Percentiles rank a stretch among this genome's conserved stretches.
Conservation (phyloP, 228 moss, liverwort and hornwort genomes). For the Sphagnum fallax region DNA sequence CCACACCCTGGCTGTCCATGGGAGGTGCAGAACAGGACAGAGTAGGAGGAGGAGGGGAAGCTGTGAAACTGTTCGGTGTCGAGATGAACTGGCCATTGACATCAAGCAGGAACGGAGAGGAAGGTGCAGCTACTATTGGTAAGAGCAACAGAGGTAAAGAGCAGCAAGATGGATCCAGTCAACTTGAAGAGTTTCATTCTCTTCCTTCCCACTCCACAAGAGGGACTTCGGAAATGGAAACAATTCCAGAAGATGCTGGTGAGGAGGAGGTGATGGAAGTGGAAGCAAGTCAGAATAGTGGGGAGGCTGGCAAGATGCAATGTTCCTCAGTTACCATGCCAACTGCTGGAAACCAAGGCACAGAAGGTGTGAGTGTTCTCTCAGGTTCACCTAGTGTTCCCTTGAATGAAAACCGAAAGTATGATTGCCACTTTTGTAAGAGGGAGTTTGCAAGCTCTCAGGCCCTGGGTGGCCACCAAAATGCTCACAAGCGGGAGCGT, state of each 20-base stretch:
- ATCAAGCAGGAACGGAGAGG: conserved; percentile 16
- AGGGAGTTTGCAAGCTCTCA: conserved; percentile 98
- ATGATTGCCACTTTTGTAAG: conserved; percentile 88
- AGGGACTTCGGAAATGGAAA: background rate
- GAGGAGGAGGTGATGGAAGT: conserved; percentile 11
- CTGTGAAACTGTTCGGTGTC: conserved; percentile 47
- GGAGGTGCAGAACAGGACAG: conserved; percentile 8
- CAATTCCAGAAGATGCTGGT: background rate
- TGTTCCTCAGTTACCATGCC: conserved; percentile 11
- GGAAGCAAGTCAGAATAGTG: conserved; percentile 18
- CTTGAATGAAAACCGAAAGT: conserved; percentile 79
- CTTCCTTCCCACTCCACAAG: background rate
- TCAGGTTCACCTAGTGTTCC: conserved; percentile 48
- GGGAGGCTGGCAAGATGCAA: conserved; percentile 12
- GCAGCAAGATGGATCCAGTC: conserved; percentile 4
- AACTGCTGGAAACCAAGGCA: conserved; percentile 3
- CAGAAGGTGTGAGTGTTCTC: conserved; percentile 30
- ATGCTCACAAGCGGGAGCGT: conserved; percentile 95
- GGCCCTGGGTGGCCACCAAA: conserved; percentile 93
- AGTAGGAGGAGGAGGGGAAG: conserved; percentile 12
- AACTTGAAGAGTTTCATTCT: conserved; percentile 1
- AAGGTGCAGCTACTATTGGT: conserved; percentile 5
- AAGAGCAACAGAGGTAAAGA: background rate
- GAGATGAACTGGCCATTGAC: conserved; percentile 22
- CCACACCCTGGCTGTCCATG: background rate